Base-by-base conservation (phyloP, 163 green algal genomes). In the Scenedesmus sp. region DNA sequence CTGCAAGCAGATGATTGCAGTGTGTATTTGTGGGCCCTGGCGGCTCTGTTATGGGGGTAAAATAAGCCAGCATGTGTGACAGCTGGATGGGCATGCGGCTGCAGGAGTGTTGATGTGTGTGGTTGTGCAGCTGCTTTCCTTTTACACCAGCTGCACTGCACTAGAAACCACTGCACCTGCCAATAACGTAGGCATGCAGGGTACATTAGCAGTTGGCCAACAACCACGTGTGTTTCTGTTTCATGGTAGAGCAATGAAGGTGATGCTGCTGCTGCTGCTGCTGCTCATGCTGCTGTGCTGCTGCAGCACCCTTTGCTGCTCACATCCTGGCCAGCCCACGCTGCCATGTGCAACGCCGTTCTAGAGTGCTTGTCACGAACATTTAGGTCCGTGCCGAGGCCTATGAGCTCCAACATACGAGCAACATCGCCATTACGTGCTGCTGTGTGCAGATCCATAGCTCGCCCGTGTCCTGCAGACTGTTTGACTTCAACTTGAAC, bases 241-340 rank as follows among this genome's bases (percentile, higher is more conserved):
- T 26, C 26, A 26, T 26, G 26, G 26, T 26, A 26, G 26, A 76
- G 16, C 66, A 15, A 76, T 34, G 15, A 52, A 20, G 9, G 46
- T 85, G 60, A 60, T 92, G 88, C 70, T 79, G 4, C 70, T 52
- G 23, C 70, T 52, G 9, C 10, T 76, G 66, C 66, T 8, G 66
- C 3, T 76, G 18, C 66, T 46, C 34, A 46, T 26, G 66, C 66
- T 76, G 66, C 66, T 76, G 66, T 26, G 26, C 26, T 26, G 26
- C 26, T 26, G 26, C 26, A 26, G 26, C 66, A 79, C 12, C 23
- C 70, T 5, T 46, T 46, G 34, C 70, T 66, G 81, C 94, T 86
- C 82, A 96, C 94, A 67, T 94, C 88, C 0, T 98, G 95, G 0
- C 96, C 96, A 46, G 96, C 92, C 96, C 96, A 98, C 0, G 96